These are phyloP conservation scores for Podaxis carcinomalis DNA, from an alignment of 768 basidiomycete species.

Conservation along the genomic window DNA sequence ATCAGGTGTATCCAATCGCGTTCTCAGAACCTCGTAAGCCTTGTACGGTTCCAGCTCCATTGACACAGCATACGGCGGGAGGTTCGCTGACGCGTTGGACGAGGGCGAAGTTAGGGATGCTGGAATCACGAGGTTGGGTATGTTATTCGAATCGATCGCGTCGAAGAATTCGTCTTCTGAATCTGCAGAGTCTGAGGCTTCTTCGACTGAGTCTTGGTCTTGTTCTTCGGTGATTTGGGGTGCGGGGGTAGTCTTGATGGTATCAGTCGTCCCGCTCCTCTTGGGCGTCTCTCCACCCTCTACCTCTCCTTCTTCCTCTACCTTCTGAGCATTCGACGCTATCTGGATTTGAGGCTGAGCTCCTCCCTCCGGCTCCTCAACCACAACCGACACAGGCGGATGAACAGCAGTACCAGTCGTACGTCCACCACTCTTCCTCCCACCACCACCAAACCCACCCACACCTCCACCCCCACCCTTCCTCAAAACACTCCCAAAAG, in stretches of 20 bases:
- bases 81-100: constrained; percentile 24
- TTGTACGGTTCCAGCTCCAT: constrained; percentile 46
- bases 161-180: constrained; percentile 94
- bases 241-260: constrained; percentile 1
- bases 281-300: neutral
- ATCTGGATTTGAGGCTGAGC: neutral
- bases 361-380: neutral
- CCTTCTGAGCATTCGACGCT: neutral
- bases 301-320: neutral
- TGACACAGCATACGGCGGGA: constrained; percentile 16
- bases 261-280: constrained; percentile 7
- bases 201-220: constrained; percentile 15
- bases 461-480: neutral
- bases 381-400: neutral
- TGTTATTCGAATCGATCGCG: constrained; percentile 80
- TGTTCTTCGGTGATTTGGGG: constrained; percentile 10
- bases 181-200: constrained; percentile 56
- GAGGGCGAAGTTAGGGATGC: constrained; percentile 55
- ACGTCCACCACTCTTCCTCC: constrained; percentile 12
- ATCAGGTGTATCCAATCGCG: constrained; percentile 52
- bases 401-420: neutral
- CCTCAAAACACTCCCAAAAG: neutral
- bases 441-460: neutral
- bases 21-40: constrained; percentile 66
- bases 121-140: constrained; percentile 73